Base-by-base conservation (phyloP, 495 filamentous ascomycete species). In the Daldinia bambusicola region DNA sequence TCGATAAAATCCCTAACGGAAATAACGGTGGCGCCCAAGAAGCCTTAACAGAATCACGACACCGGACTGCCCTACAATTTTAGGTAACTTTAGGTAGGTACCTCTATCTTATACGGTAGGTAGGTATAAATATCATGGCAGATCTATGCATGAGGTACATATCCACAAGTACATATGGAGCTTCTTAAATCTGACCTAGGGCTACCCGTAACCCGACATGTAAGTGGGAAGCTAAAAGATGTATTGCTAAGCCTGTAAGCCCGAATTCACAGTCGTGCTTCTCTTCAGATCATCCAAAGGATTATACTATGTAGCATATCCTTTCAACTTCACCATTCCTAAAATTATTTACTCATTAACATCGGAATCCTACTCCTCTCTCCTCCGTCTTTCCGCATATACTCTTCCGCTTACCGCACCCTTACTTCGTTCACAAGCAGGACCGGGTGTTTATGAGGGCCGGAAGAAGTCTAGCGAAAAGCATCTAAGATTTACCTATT, bases 401-500 rank as follows among this genome's bases (percentile, higher is more conserved):
- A 20, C 31, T 30, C 14, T 51, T 57, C 34, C 34, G 38, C 26
- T 38, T 66, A 13, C 37, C 61, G 34, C 55, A 30, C 48, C 48
- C 55, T 48, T 38, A 14, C 51, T 43, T 40, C 30, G 51, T 22
- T 48, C 8, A 48, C 9, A 12, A n/a, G n/a, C n/a, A n/a, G n/a
- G n/a, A n/a, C n/a, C n/a, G n/a, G n/a, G n/a, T n/a, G n/a, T n/a
- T n/a, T n/a, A n/a, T n/a, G 65, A 64, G 61, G 70, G 57, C 65
- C 51, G 64, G 58, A 65, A 55, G 31, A 55, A n/a, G 37, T 58
- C 60, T 67, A 67, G 38, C 50, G 56, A 55, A n/a, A 60, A 55
- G 43, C 61, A 55, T 68, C 70, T 68, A 69, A 69, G 65, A 66
- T 55, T 67, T 66, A 59, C 59, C 58, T n/a, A n/a, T n/a, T n/a